phyloP scores from a whole-genome alignment of 176 grass and related monocot genomes.

The Eleusine coracana region DNA sequence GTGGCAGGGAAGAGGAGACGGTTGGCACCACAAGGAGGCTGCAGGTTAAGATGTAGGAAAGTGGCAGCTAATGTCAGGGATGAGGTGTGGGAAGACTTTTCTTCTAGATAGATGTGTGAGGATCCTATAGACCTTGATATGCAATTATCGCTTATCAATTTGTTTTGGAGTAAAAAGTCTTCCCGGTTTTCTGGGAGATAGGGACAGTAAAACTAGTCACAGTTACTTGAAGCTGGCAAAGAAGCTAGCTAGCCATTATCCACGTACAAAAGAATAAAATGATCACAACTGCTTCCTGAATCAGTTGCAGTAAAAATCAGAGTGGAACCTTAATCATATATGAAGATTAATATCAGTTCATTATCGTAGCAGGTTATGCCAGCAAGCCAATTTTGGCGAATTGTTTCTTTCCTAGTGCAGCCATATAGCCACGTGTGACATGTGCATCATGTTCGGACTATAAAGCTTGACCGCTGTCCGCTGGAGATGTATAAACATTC shows the following conservation, averaged over 20 bases:
- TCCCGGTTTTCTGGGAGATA: too few relatives aligned
- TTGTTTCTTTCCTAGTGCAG: constrained; percentile 21
- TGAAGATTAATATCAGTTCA: constrained; percentile 11
- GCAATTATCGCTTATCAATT: background rate
- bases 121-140: background rate
- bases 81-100: background rate
- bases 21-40: background rate
- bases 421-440: background rate
- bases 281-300: background rate
- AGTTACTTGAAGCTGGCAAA: too few relatives aligned
- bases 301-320: background rate
- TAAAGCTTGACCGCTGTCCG: background rate
- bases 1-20: background rate
- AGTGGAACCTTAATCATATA: background rate
- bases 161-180: too few relatives aligned
- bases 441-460: background rate
- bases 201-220: too few relatives aligned
- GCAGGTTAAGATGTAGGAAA: background rate
- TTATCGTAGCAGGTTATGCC: constrained; percentile 9
- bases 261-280: too few relatives aligned
- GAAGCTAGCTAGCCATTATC: too few relatives aligned
- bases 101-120: background rate
- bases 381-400: constrained; percentile 32
- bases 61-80: background rate
- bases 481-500: constrained; percentile 21